These are phyloP conservation scores for Cucurbita argyrosperma DNA, from an alignment of 306 rosid genomes.

Conservation along the genomic window DNA sequence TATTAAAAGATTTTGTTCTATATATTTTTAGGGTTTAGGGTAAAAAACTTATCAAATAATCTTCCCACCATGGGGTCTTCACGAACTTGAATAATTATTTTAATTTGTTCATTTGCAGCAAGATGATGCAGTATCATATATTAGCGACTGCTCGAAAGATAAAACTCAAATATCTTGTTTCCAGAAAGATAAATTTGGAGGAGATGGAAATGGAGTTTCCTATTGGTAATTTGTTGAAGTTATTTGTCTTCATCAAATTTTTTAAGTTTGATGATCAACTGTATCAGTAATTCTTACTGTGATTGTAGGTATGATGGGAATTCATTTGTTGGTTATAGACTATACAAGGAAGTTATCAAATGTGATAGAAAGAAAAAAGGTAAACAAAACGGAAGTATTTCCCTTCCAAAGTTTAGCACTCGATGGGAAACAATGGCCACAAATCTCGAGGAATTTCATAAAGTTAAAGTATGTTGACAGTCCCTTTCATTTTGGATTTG, in stretches of 20 bases:
- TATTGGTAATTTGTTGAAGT: slow-evolving; percentile 39
- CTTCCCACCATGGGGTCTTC: neutral
- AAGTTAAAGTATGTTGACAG: slow-evolving; percentile 37
- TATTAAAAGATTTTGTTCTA: neutral
- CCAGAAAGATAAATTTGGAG: slow-evolving; percentile 53
- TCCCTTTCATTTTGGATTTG: neutral
- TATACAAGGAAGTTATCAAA: slow-evolving; percentile 40
- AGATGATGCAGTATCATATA: slow-evolving; percentile 50
- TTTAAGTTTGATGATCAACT: neutral
- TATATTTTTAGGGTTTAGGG: too few species aligned
- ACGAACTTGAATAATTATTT: neutral
- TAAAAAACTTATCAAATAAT: neutral
- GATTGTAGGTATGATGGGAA: slow-evolving; percentile 72
- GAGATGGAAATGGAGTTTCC: slow-evolving; percentile 41
- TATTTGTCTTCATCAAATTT: neutral
- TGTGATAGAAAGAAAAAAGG: slow-evolving; percentile 24
- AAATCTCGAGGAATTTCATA: slow-evolving; percentile 47
- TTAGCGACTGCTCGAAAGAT: slow-evolving; percentile 60
- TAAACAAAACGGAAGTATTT: slow-evolving; percentile 13
- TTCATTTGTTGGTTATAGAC: slow-evolving; percentile 35
- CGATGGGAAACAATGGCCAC: slow-evolving; percentile 86
- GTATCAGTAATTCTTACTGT: slow-evolving; percentile 9
- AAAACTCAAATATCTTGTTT: slow-evolving; percentile 50
- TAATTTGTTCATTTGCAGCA: slow-evolving; percentile 37
- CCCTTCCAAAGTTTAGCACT: slow-evolving; percentile 27